Evolutionary conservation across 169 alveolate genomes (phyloP), one percentile per base, ranked within the genome.

Genomic region (Besnoitia besnoiti): DNA sequence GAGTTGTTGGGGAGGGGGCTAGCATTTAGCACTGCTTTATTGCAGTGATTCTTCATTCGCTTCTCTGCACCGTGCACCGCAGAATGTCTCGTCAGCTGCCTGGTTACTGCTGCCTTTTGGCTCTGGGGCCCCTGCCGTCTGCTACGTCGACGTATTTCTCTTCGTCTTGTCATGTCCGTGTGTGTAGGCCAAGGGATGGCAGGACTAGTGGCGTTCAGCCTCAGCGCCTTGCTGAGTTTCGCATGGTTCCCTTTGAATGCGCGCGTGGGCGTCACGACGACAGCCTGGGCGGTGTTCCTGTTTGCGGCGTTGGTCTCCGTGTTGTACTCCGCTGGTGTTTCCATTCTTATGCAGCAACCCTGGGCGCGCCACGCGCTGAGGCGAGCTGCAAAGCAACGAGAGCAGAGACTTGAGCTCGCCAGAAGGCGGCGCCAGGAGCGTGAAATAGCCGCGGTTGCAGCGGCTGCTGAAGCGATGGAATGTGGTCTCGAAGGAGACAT

Each of bases 181-280:
- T 73, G 2, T 27, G 55, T 85, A 89, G 87, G 93, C 27, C 73
- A 76, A 35, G 88, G 93, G 27, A 12, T 67, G 44, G 82, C 88
- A 37, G 88, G 93, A 16, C 14, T 67, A 30, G 76, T 30, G 21
- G 88, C 88, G 19, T 89, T 76, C 33, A 19, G 21, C 35, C 75
- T 89, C 0, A 50, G 73, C 51, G 21, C 59, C 7, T 14, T 76
- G 75, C 47, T 76, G 12, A 46, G 73, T 37, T 51, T 75, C 33
- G 77, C 47, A 30, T 42, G 44, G 61, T 88, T 67, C 49, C 82
- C 44, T 30, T n/a, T 61, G 75, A 33, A 49, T 35, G 44, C 84
- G 27, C 59, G 30, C 42, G 49, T 21, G 35, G 92, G 85, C 16
- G 40, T 77, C 59, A 19, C 33, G 47, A 77, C 33, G 61, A 37